phyloP scores from a whole-genome alignment of 75 land plant genomes.

The Chamaecyparis obtusa region DNA sequence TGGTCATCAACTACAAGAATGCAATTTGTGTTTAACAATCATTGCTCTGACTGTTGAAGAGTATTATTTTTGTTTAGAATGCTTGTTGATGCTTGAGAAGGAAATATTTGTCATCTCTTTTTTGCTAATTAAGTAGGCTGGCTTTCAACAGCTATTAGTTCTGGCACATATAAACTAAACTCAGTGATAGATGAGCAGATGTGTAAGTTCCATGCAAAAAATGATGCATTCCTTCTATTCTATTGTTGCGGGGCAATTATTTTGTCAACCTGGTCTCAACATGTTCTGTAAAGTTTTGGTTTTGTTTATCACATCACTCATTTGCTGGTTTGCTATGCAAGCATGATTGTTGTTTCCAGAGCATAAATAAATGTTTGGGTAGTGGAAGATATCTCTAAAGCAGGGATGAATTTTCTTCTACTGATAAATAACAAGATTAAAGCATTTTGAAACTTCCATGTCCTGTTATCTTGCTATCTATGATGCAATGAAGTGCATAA shows the following conservation, averaged over 20 bases:
- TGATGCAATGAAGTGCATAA: not conserved
- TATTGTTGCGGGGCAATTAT: not conserved
- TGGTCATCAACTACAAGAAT: not conserved
- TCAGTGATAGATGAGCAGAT: not conserved
- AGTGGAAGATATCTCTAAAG: not conserved
- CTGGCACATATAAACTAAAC: not conserved
- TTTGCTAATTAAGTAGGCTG: not conserved
- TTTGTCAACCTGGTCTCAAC: not conserved
- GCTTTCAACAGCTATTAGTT: not conserved
- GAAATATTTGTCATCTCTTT: not conserved
- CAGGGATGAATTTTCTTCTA: not conserved
- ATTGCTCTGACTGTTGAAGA: not conserved
- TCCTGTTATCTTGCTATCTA: not conserved
- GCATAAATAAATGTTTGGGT: not conserved
- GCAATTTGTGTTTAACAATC: not conserved
- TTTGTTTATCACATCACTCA: not conserved
- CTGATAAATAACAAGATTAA: no score
- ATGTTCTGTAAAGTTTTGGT: not conserved
- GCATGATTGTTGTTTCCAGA: not conserved
- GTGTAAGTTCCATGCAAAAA: not conserved
- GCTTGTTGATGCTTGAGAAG: not conserved
- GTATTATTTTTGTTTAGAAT: not conserved
- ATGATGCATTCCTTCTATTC: not conserved
- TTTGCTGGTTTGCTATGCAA: not conserved
- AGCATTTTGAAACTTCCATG: not conserved